phyloP scores from a whole-genome alignment of 306 rosid species.

The Cucurbita maxima region DNA sequence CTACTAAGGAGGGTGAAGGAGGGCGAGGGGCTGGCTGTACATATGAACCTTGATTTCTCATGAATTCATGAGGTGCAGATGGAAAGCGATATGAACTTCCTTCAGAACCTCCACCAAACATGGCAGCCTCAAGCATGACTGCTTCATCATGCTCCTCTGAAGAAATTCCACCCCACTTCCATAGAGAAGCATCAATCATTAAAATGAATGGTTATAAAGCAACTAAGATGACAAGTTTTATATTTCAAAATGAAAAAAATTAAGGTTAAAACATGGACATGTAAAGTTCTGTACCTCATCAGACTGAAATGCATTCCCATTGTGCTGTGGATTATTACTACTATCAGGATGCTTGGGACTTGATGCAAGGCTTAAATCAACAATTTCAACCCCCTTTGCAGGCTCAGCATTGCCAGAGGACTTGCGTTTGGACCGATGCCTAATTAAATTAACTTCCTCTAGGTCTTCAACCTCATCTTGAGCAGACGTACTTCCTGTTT shows the following conservation, averaged over 20 bases:
- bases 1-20: slow-evolving; percentile 73
- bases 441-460: slow-evolving; percentile 65
- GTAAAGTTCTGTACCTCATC: slow-evolving; percentile 38
- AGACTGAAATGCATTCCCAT: slow-evolving; percentile 36
- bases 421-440: slow-evolving; percentile 45
- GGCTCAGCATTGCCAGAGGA: slow-evolving; percentile 33
- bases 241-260: background rate
- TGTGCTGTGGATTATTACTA: slow-evolving; percentile 20
- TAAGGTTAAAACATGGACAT: background rate
- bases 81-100: slow-evolving; percentile 44
- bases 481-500: slow-evolving; percentile 50
- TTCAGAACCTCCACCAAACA: slow-evolving; percentile 92
- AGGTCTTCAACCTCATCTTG: slow-evolving; percentile 61
- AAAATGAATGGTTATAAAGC: slow-evolving; percentile 1
- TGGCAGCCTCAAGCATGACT: slow-evolving; percentile 94
- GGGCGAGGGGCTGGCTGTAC: slow-evolving; percentile 40
- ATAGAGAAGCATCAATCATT: slow-evolving; percentile 10
- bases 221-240: background rate
- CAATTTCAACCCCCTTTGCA: slow-evolving; percentile 25
- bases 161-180: slow-evolving; percentile 94
- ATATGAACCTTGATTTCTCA: slow-evolving; percentile 31
- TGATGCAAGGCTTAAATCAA: slow-evolving; percentile 35
- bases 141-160: slow-evolving; percentile 89
- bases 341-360: slow-evolving; percentile 26
- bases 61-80: slow-evolving; percentile 51